phyloP scores from a whole-genome alignment of 495 filamentous ascomycete species.

The Tuber melanosporum region DNA sequence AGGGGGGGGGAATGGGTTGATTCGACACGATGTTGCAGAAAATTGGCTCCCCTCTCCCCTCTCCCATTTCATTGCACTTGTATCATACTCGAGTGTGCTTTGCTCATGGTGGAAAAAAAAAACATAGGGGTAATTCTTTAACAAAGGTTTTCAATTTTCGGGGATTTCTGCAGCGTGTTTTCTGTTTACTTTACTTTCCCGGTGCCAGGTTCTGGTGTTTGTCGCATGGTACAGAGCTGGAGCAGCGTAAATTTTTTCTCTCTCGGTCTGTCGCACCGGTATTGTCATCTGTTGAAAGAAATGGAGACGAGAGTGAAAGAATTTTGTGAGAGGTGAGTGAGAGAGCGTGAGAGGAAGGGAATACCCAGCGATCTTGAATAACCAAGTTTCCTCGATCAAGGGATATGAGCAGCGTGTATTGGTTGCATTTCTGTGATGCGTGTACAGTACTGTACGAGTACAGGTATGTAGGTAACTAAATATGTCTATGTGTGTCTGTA shows the following conservation, averaged over 20 bases:
- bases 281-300: background rate
- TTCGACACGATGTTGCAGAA: background rate
- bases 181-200: background rate
- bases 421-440: background rate
- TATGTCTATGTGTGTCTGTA: slow-evolving; percentile 1
- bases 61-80: background rate
- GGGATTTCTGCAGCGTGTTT: background rate
- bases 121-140: background rate
- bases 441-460: background rate
- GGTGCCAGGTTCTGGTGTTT: background rate
- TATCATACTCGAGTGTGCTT: background rate
- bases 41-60: background rate
- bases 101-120: background rate
- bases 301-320: background rate
- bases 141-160: background rate
- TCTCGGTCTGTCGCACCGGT: background rate
- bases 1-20: background rate
- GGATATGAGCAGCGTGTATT: background rate
- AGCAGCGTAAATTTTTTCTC: background rate
- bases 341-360: background rate
- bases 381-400: background rate
- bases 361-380: background rate
- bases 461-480: background rate
- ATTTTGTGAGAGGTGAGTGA: background rate
- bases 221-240: background rate